These are phyloP conservation scores for Ichthyophthirius multifiliis DNA, from an alignment of 169 alveolate genomes.

Conservation along the genomic window DNA sequence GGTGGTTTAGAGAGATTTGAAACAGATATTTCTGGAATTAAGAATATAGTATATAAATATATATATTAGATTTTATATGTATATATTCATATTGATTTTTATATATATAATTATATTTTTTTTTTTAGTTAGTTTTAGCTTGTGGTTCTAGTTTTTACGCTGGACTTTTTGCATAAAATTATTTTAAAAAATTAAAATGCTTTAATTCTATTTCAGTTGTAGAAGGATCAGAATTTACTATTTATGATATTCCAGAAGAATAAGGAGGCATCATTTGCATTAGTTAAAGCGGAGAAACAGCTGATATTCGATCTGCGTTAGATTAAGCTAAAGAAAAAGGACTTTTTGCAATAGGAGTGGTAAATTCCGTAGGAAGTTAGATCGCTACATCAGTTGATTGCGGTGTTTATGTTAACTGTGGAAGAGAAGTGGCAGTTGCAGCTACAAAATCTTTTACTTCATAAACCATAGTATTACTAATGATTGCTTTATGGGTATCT, in stretches of 20 bases:
- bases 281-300: slow-evolving; percentile 97
- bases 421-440: slow-evolving; percentile 97
- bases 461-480: slow-evolving; percentile 83
- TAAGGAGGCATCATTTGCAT: slow-evolving; percentile 89
- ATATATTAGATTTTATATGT: no score
- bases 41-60: slow-evolving; percentile 52
- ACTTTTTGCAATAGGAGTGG: slow-evolving; percentile 84
- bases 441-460: slow-evolving; percentile 96
- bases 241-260: slow-evolving; percentile 44
- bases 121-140: neutral
- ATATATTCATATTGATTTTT: no score
- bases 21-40: slow-evolving; percentile 37
- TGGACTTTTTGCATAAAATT: slow-evolving; percentile 51
- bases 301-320: slow-evolving; percentile 88
- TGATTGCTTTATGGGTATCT: slow-evolving; percentile 89
- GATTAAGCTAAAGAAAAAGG: slow-evolving; percentile 77
- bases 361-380: slow-evolving; percentile 89
- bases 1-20: slow-evolving; percentile 63
- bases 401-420: slow-evolving; percentile 96
- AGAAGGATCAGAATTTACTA: slow-evolving; percentile 60
- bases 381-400: slow-evolving; percentile 60
- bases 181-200: slow-evolving; percentile 28
- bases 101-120: neutral
- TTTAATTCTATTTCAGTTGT: slow-evolving; percentile 35
- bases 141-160: slow-evolving; percentile 31